Evolutionary conservation across 441 rosid species (phyloP).

Genomic region (Bruguiera hainesii): DNA sequence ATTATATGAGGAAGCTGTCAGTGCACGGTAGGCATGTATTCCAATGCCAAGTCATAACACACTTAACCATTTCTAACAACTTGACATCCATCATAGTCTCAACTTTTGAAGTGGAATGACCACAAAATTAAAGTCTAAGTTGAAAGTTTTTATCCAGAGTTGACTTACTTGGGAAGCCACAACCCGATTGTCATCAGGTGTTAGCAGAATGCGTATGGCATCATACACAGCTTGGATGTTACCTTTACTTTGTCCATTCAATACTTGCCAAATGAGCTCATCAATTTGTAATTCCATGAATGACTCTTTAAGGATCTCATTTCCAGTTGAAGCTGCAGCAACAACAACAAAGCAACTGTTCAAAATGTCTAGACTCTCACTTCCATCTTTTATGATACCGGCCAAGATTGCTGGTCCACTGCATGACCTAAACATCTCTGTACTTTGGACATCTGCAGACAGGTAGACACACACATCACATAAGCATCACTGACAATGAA

Average conservation of each 20-base stretch:
- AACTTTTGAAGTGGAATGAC: neutral
- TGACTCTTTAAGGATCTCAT: slow-evolving; percentile 70
- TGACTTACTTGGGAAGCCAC: slow-evolving; percentile 90
- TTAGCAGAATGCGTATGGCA: slow-evolving; percentile 64
- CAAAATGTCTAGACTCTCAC: slow-evolving; percentile 43
- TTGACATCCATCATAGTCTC: neutral
- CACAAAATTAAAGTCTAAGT: neutral
- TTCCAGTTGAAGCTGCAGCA: slow-evolving; percentile 76
- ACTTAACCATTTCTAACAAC: neutral
- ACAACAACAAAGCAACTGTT: slow-evolving; percentile 61
- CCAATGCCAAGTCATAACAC: neutral
- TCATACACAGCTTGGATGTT: slow-evolving; percentile 56
- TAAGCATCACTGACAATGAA: slow-evolving; percentile 4
- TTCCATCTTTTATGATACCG: slow-evolving; percentile 41
- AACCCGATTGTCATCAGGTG: slow-evolving; percentile 89
- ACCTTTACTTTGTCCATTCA: slow-evolving; percentile 39
- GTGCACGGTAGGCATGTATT: slow-evolving; percentile 2
- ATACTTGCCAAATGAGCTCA: slow-evolving; percentile 60
- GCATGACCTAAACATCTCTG: slow-evolving; percentile 53
- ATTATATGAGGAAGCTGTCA: slow-evolving; percentile 7
- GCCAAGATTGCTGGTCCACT: slow-evolving; percentile 54
- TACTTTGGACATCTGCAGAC: slow-evolving; percentile 64
- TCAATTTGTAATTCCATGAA: slow-evolving; percentile 84
- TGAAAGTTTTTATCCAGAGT: neutral
- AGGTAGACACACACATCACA: slow-evolving; percentile 12